phyloP scores from a whole-genome alignment of 441 rosid genomes.

The Aleurites moluccanus region DNA sequence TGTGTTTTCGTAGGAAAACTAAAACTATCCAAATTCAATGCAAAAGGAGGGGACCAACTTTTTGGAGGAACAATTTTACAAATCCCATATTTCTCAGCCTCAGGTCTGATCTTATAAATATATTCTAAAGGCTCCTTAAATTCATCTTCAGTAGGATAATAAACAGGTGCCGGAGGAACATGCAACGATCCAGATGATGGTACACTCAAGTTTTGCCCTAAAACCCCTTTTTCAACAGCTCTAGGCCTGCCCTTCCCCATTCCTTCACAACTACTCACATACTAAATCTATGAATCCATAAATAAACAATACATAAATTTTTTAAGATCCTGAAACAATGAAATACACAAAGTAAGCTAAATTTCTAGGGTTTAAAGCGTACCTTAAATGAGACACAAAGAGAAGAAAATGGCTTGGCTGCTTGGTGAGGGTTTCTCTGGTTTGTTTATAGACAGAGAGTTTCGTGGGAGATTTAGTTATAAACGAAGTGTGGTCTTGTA shows the following conservation, averaged over 20 bases:
- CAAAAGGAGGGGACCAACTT: conserved; percentile 79
- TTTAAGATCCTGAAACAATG: neutral
- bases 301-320: conserved; percentile 13
- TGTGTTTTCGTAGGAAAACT: conserved; percentile 89
- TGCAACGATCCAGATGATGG: conserved; percentile 37
- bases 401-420: neutral
- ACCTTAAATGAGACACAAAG: conserved; percentile 33
- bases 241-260: conserved; percentile 97
- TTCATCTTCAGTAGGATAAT: conserved; percentile 80
- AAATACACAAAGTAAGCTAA: neutral
- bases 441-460: conserved; percentile 9
- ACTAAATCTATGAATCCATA: conserved; percentile 20
- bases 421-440: neutral
- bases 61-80: conserved; percentile 91
- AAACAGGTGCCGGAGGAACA: conserved; percentile 72
- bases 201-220: conserved; percentile 55
- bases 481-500: neutral
- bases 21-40: conserved; percentile 62
- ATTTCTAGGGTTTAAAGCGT: conserved; percentile 56
- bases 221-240: conserved; percentile 69
- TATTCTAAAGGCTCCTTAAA: conserved; percentile 83
- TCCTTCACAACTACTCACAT: conserved; percentile 28
- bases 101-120: conserved; percentile 73
- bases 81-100: conserved; percentile 90
- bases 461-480: conserved; percentile 37